These are phyloP conservation scores for Clarireedia hainanense DNA, from an alignment of 2,329 filamentous ascomycete genomes.

Conservation along the genomic window DNA sequence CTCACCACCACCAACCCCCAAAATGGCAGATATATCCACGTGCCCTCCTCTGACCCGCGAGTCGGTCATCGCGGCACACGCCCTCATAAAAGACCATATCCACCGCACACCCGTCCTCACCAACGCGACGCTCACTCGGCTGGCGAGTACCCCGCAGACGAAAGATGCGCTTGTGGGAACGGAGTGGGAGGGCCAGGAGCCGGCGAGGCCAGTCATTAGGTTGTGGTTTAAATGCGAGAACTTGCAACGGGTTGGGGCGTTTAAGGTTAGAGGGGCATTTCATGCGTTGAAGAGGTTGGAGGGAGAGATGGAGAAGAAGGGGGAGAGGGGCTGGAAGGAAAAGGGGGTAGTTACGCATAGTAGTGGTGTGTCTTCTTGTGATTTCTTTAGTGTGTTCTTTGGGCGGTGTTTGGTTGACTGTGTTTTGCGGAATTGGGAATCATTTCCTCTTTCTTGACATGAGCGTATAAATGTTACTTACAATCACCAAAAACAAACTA, in stretches of 20 bases:
- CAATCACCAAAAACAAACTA: background rate
- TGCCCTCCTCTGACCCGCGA: slow-evolving; percentile 60
- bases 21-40: slow-evolving; percentile 46
- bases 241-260: slow-evolving; percentile 80
- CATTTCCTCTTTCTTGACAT: too few species aligned
- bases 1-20: background rate
- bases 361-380: slow-evolving; percentile 51
- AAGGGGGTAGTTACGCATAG: slow-evolving; percentile 85
- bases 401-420: too few species aligned
- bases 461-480: too few species aligned
- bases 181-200: slow-evolving; percentile 45
- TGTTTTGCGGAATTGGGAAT: too few species aligned
- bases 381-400: background rate
- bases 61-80: slow-evolving; percentile 65
- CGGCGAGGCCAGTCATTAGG: slow-evolving; percentile 57
- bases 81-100: slow-evolving; percentile 65
- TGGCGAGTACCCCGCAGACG: slow-evolving; percentile 66
- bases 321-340: slow-evolving; percentile 49
- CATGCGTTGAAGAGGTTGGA: slow-evolving; percentile 71
- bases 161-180: slow-evolving; percentile 46
- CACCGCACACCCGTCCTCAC: slow-evolving; percentile 81
- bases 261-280: slow-evolving; percentile 87
- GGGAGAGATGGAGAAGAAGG: slow-evolving; percentile 51
- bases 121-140: slow-evolving; percentile 60
- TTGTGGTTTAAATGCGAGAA: slow-evolving; percentile 98